A percentile compares a stretch with the other conserved stretches of the same genome.
These are phyloP conservation scores for Hemisphaericaspora subhashii DNA, from an alignment of 1,139 yeast species.

Conservation along the genomic window DNA sequence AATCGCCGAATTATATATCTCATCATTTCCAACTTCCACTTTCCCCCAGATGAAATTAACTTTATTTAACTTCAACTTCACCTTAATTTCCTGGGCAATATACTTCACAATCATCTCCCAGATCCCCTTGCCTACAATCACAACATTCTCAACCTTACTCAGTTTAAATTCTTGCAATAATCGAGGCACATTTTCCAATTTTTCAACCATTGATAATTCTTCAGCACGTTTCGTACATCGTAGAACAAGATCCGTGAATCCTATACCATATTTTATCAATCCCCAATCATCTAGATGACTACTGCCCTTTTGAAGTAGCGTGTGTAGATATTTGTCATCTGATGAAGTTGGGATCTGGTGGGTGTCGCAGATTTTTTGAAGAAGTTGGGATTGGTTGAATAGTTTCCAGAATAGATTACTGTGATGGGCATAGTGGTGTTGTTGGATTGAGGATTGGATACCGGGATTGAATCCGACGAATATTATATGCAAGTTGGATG, in stretches of 20 bases:
- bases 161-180: conserved; percentile 46
- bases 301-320: conserved; percentile 30
- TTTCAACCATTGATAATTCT: conserved; percentile 54
- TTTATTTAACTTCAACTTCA: conserved; percentile 22
- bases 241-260: conserved; percentile 70
- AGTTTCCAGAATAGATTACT: conserved; percentile 72
- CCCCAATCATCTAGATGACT: conserved; percentile 50
- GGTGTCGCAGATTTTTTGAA: conserved; percentile 23
- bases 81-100: conserved; percentile 15
- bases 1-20: conserved; percentile 20
- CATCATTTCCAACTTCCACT: conserved; percentile 25
- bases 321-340: conserved; percentile 33
- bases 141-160: conserved; percentile 44
- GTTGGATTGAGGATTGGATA: conserved; percentile 56
- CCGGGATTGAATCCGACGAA: conserved; percentile 82
- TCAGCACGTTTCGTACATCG: conserved; percentile 64
- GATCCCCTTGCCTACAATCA: conserved; percentile 75
- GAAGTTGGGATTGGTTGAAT: conserved; percentile 52
- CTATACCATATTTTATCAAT: conserved; percentile 50
- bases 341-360: neutral
- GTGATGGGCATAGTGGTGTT: conserved; percentile 75
- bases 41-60: conserved; percentile 53
- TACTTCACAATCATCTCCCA: conserved; percentile 60
- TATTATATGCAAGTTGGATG: conserved; percentile 38
- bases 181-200: conserved; percentile 54